Conservation (phyloP, 2,329 filamentous ascomycete genomes). For the Colletotrichum siamense region DNA sequence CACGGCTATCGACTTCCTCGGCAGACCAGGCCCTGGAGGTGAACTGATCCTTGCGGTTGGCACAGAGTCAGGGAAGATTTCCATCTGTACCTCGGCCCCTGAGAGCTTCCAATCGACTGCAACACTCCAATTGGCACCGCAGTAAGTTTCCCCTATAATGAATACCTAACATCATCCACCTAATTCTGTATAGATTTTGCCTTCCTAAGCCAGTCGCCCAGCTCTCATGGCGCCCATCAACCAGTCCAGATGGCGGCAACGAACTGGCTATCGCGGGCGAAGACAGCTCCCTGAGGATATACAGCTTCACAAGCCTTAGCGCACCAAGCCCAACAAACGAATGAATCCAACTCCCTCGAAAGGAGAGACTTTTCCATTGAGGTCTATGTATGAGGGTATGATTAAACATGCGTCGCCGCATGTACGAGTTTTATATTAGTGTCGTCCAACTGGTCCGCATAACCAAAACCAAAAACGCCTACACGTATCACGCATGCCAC, state of each 20-base stretch:
- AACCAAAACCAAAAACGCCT: conserved; percentile 6
- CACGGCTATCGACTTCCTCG: conserved; percentile 73
- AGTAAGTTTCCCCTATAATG: conserved; percentile 38
- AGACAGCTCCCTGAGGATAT: conserved; percentile 65
- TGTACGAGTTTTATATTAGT: conserved; percentile 2
- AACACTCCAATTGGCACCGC: conserved; percentile 33
- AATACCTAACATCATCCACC: background rate
- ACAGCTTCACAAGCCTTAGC: conserved; percentile 41
- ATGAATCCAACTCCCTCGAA: background rate
- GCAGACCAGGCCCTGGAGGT: conserved; percentile 31
- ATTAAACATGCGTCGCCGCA: conserved; percentile 13
- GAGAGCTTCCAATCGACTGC: conserved; percentile 43
- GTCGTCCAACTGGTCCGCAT: conserved; percentile 8
- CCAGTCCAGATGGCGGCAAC: conserved; percentile 21
- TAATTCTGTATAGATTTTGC: conserved; percentile 45
- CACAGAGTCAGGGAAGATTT: conserved; percentile 58
- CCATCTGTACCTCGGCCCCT: conserved; percentile 45
- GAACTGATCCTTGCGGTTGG: conserved; percentile 58
- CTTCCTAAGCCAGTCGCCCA: conserved; percentile 71
- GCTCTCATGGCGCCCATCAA: conserved; percentile 70
- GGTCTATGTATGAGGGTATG: conserved; percentile 21
- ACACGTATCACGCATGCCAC: background rate
- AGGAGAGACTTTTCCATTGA: background rate
- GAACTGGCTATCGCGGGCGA: conserved; percentile 62
- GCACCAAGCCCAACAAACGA: background rate